Evolutionary conservation across 495 filamentous ascomycete species (phyloP).

Genomic region (Podospora australis): DNA sequence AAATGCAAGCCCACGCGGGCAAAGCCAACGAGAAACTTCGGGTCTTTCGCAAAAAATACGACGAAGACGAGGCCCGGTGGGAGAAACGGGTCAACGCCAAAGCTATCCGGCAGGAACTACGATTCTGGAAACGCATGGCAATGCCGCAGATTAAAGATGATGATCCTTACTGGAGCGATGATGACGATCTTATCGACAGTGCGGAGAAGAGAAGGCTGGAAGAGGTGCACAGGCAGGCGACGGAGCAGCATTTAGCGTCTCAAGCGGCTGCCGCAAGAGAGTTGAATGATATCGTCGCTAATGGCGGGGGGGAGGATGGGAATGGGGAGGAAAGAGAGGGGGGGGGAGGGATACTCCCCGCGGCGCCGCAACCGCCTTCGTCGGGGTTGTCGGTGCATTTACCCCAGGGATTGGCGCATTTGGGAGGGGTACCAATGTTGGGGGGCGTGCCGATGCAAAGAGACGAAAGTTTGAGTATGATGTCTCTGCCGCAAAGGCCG

Average conservation of each 20-base stretch:
- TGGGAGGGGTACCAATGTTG: conserved; percentile 20
- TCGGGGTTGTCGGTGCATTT: neutral
- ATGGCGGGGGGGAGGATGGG: conserved; percentile 2
- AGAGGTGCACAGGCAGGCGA: conserved; percentile 30
- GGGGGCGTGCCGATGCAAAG: conserved; percentile 44
- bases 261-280: conserved; percentile 19
- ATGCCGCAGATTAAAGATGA: conserved; percentile 45
- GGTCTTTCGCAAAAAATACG: conserved; percentile 39
- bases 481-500: conserved; percentile 35
- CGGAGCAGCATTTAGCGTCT: conserved; percentile 29
- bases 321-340: conserved; percentile 8
- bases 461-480: conserved; percentile 25
- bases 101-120: conserved; percentile 40
- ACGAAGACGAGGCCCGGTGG: conserved; percentile 41
- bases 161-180: conserved; percentile 48
- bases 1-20: conserved; percentile 47
- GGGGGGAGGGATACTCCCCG: conserved; percentile 1
- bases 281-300: conserved; percentile 6
- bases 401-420: neutral
- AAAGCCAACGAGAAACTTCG: conserved; percentile 44
- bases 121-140: conserved; percentile 52
- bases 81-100: conserved; percentile 39
- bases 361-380: conserved; percentile 6
- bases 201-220: conserved; percentile 43
- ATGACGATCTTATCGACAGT: conserved; percentile 49